A percentile compares a stretch with the other conserved stretches of the same genome.
phyloP scores from a whole-genome alignment of 2,329 filamentous ascomycete genomes.

The Hirsutella rhossiliensis region DNA sequence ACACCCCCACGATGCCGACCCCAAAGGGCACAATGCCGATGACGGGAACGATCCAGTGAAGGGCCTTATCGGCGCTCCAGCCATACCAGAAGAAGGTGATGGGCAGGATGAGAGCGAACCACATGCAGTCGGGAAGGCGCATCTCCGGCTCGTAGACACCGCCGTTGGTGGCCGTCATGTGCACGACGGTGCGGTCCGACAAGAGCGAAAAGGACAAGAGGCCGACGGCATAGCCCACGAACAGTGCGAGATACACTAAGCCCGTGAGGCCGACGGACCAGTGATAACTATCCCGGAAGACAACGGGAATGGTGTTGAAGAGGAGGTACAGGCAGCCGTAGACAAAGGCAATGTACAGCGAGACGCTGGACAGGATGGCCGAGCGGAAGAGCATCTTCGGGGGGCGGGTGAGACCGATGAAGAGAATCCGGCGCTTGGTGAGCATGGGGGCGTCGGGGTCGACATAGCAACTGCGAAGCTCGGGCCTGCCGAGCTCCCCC shows the following conservation, averaged over 20 bases:
- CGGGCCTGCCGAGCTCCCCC: slow-evolving; percentile 29
- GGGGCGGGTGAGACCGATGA: slow-evolving; percentile 41
- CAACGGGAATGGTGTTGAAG: slow-evolving; percentile 40
- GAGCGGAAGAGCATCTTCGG: slow-evolving; percentile 37
- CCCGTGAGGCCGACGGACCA: slow-evolving; percentile 34
- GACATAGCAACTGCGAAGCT: slow-evolving; percentile 33
- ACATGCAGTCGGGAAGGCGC: slow-evolving; percentile 20
- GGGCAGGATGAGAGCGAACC: slow-evolving; percentile 18
- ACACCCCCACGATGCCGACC: slow-evolving; percentile 26
- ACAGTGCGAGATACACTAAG: slow-evolving; percentile 35
- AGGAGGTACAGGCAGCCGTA: slow-evolving; percentile 42
- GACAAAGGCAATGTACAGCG: slow-evolving; percentile 36
- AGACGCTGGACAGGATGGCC: slow-evolving; percentile 32
- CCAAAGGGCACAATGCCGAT: slow-evolving; percentile 33
- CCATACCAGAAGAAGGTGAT: slow-evolving; percentile 23
- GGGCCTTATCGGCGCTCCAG: slow-evolving; percentile 16
- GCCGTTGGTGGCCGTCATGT: slow-evolving; percentile 30
- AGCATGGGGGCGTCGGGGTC: slow-evolving; percentile 12
- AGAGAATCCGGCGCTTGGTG: slow-evolving; percentile 11
- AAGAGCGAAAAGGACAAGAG: slow-evolving; percentile 27
- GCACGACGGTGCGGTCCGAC: slow-evolving; percentile 31
- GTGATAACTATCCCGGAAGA: slow-evolving; percentile 34
- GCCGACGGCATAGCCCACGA: slow-evolving; percentile 28
- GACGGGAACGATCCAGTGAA: slow-evolving; percentile 21
- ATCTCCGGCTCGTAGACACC: slow-evolving; percentile 22